phyloP scores from a whole-genome alignment of 2,329 filamentous ascomycete species.

The Diplodia sapinea region DNA sequence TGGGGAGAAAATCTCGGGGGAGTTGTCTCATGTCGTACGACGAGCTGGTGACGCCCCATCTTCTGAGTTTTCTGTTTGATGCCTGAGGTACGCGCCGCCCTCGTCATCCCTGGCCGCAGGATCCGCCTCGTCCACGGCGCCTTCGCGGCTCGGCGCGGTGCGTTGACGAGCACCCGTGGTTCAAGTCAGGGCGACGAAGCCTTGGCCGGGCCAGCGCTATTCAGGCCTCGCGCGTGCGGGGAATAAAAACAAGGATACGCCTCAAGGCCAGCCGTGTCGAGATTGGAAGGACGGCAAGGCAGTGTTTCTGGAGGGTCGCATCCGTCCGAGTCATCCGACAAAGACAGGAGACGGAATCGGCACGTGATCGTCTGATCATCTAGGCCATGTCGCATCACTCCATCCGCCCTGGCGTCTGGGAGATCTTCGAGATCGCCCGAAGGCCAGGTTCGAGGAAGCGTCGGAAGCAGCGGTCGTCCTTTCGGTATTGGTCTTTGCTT shows the following conservation, averaged over 20 bases:
- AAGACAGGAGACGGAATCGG: not conserved
- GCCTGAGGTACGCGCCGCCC: conserved; percentile 15
- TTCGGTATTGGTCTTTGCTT: not conserved
- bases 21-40: conserved; percentile 27
- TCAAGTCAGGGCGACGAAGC: not conserved
- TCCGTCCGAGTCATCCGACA: not conserved
- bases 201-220: not conserved
- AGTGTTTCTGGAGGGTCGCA: not conserved
- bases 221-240: not conserved
- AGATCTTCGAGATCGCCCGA: conserved; percentile 20
- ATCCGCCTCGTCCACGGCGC: not conserved
- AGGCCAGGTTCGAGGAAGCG: not conserved
- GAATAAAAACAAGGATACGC: not conserved
- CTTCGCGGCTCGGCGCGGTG: conserved; percentile 18
- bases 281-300: not conserved
- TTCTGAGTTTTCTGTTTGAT: not conserved
- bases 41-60: conserved; percentile 27
- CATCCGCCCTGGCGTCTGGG: conserved; percentile 2
- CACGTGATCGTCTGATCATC: conserved; percentile 9
- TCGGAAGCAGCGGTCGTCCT: not conserved
- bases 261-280: not conserved
- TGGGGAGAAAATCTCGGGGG: conserved; percentile 25
- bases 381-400: not conserved
- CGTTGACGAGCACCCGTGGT: conserved; percentile 6
- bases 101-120: not conserved